Conservation (phyloP, 768 basidiomycete species). For the Tulasnella calospora region DNA sequence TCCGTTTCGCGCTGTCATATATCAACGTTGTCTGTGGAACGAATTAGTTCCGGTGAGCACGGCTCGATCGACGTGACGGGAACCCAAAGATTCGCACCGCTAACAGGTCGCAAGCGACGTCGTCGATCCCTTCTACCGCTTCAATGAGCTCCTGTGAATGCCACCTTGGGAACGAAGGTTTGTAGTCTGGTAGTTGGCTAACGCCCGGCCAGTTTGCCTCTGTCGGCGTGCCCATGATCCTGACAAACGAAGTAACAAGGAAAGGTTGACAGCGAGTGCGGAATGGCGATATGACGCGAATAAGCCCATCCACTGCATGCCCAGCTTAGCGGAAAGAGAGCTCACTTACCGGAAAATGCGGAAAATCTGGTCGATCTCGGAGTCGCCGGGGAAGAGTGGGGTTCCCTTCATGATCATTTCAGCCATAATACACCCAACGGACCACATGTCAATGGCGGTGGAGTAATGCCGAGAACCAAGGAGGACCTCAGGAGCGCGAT, state of each 20-base stretch:
- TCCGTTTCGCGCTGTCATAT: constrained; percentile 87
- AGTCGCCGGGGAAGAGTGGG: constrained; percentile 96
- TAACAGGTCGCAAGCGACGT: constrained; percentile 72
- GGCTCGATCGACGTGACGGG: neutral
- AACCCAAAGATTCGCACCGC: constrained; percentile 44
- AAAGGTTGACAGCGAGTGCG: neutral
- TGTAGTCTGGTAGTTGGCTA: constrained; percentile 84
- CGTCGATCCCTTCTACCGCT: constrained; percentile 68
- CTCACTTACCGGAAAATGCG: constrained; percentile 87
- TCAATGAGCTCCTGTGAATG: constrained; percentile 61
- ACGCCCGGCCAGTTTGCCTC: constrained; percentile 43
- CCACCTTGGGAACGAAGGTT: constrained; percentile 96
- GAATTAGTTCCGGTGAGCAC: neutral
- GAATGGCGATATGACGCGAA: neutral
- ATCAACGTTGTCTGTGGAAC: constrained; percentile 55
- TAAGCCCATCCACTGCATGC: too few species aligned
- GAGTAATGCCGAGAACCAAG: constrained; percentile 94
- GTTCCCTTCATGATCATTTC: constrained; percentile 91
- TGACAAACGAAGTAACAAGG: constrained; percentile 34
- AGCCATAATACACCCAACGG: constrained; percentile 96
- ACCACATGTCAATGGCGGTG: constrained; percentile 99
- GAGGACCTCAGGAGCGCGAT: constrained; percentile 95
- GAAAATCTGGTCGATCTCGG: constrained; percentile 99
- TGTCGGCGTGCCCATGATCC: constrained; percentile 61
- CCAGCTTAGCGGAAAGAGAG: too few species aligned